phyloP scores from a whole-genome alignment of 345 rosid genomes.

The Eucalyptus tenuipes region DNA sequence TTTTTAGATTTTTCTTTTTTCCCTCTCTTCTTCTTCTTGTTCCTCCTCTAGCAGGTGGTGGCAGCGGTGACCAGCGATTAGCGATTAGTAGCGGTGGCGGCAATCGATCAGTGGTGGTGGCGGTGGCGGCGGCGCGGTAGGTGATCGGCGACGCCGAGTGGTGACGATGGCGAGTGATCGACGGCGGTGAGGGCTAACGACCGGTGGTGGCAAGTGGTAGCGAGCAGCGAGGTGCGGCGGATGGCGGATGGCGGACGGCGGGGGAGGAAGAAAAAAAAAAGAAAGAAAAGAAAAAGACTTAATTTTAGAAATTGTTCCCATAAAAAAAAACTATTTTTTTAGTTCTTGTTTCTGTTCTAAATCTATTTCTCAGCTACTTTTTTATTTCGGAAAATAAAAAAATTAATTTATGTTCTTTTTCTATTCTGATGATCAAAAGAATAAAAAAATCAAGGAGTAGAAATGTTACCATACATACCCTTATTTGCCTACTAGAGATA shows the following conservation, averaged over 20 bases:
- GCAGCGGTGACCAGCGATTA: rapidly evolving
- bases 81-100: rapidly evolving
- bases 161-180: rapidly evolving
- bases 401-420: no score
- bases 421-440: no score
- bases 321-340: no score
- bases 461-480: no score
- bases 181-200: rapidly evolving
- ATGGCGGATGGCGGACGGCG: rapidly evolving
- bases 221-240: rapidly evolving
- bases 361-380: rapidly evolving
- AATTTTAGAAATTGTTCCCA: no score
- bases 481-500: no score
- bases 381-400: no score
- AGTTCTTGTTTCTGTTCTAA: rapidly evolving
- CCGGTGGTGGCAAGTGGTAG: rapidly evolving
- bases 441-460: no score
- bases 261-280: rapidly evolving
- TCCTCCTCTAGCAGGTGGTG: rapidly evolving
- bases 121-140: no score
- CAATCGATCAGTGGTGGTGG: rapidly evolving
- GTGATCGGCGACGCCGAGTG: rapidly evolving
- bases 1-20: no score
- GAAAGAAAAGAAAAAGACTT: no score
- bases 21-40: no score